A percentile compares a stretch with the other conserved stretches of the same genome.
These are phyloP conservation scores for Neonectria hederae DNA, from an alignment of 2,329 filamentous ascomycete species.

Conservation along the genomic window DNA sequence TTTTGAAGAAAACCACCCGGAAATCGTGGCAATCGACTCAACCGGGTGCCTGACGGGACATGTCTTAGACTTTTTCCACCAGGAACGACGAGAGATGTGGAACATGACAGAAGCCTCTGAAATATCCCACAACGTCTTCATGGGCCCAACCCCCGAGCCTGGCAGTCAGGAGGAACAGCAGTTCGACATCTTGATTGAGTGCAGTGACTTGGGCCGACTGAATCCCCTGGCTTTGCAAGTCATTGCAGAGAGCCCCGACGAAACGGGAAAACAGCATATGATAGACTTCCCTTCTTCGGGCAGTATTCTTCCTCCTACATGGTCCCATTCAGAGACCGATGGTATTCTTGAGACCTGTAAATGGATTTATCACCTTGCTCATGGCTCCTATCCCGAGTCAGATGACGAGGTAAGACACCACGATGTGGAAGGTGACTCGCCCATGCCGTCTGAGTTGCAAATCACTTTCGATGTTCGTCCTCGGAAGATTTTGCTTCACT, in stretches of 20 bases:
- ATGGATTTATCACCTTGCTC: constrained; percentile 87
- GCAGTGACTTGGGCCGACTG: constrained; percentile 83
- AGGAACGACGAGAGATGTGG: constrained; percentile 92
- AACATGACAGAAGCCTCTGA: constrained; percentile 90
- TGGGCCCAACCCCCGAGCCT: constrained; percentile 85
- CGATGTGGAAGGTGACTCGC: constrained; percentile 45
- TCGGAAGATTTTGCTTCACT: constrained; percentile 87
- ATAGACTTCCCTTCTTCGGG: constrained; percentile 92
- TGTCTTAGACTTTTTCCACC: constrained; percentile 87
- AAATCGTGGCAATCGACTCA: constrained; percentile 80
- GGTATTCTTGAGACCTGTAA: constrained; percentile 86
- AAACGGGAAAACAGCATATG: constrained; percentile 47
- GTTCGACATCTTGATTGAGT: constrained; percentile 90
- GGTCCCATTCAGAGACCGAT: constrained; percentile 84
- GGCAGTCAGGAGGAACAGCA: constrained; percentile 64
- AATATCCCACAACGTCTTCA: constrained; percentile 88
- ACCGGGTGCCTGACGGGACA: constrained; percentile 76
- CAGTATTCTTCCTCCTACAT: constrained; percentile 86
- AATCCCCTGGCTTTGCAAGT: constrained; percentile 73
- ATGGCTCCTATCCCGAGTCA: constrained; percentile 61
- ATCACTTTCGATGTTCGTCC: constrained; percentile 47
- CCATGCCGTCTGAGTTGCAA: constrained; percentile 37
- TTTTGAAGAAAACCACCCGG: constrained; percentile 75
- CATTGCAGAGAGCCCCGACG: constrained; percentile 66
- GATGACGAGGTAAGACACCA: constrained; percentile 46